phyloP scores from a whole-genome alignment of 2,329 filamentous ascomycete genomes.

The Aspergillus carbonarius region DNA sequence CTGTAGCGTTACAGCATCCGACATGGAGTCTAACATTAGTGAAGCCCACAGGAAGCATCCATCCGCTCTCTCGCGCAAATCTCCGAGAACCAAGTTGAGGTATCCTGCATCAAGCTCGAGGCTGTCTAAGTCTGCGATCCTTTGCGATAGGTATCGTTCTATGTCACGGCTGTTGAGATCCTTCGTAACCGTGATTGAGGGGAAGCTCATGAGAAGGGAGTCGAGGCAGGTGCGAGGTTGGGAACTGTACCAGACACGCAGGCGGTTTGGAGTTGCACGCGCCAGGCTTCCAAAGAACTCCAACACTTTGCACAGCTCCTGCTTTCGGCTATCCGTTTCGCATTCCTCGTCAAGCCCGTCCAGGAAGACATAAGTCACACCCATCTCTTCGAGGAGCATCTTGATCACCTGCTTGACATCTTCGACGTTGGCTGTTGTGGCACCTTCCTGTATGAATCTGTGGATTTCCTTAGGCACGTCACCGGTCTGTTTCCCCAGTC shows the following conservation, averaged over 20 bases:
- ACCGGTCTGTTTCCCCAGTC: neutral
- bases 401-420: neutral
- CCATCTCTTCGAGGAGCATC: neutral
- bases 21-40: neutral
- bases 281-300: neutral
- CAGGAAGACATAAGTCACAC: neutral
- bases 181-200: neutral
- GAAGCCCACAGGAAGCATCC: conserved; percentile 5
- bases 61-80: conserved; percentile 1
- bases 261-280: neutral
- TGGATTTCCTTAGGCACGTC: conserved; percentile 1
- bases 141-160: neutral
- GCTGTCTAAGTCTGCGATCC: neutral
- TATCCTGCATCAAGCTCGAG: conserved; percentile 1
- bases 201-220: neutral
- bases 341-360: conserved; percentile 1
- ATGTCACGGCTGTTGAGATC: neutral
- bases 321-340: neutral
- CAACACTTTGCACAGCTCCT: neutral
- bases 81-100: neutral
- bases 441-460: neutral
- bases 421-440: neutral
- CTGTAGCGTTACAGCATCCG: neutral
- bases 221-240: conserved; percentile 3
- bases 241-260: neutral